Evolutionary conservation across 2,329 filamentous ascomycete genomes (phyloP).

Genomic region (Decorospora gaudefroyi): DNA sequence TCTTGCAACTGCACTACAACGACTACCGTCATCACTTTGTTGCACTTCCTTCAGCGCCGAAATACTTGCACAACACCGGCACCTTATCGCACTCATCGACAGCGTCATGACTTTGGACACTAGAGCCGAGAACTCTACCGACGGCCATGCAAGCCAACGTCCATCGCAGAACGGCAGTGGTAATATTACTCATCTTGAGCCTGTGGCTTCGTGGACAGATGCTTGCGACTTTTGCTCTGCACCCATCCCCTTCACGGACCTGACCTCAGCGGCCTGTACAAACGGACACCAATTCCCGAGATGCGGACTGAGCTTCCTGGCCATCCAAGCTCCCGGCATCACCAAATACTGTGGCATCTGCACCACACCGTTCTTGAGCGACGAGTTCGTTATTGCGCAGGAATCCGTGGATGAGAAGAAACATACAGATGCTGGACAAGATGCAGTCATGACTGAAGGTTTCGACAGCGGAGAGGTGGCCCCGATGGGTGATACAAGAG

Average conservation of each 20-base stretch:
- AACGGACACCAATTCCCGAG: constrained; percentile 60
- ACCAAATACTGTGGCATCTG: constrained; percentile 61
- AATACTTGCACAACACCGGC: constrained; percentile 26
- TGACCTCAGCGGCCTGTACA: constrained; percentile 54
- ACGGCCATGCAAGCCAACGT: too few species aligned
- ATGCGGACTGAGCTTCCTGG: constrained; percentile 59
- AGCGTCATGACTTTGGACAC: constrained; percentile 12
- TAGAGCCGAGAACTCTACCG: not conserved
- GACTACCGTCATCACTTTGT: constrained; percentile 23
- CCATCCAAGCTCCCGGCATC: constrained; percentile 59
- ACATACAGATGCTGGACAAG: constrained; percentile 5
- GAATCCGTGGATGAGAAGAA: constrained; percentile 14
- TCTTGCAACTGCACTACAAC: constrained; percentile 28
- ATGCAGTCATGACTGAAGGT: not conserved
- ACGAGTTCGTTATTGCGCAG: constrained; percentile 45
- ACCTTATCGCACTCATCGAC: constrained; percentile 27
- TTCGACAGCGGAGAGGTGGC: not conserved
- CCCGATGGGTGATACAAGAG: not conserved
- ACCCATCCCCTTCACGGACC: constrained; percentile 54
- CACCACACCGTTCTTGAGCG: constrained; percentile 54
- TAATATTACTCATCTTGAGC: not conserved
- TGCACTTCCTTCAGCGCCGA: constrained; percentile 28
- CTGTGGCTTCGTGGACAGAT: constrained; percentile 41
- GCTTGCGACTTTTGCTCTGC: constrained; percentile 59
- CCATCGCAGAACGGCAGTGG: not conserved